phyloP scores from a whole-genome alignment of 2,329 filamentous ascomycete species.

The Trichoderma citrinoviride region DNA sequence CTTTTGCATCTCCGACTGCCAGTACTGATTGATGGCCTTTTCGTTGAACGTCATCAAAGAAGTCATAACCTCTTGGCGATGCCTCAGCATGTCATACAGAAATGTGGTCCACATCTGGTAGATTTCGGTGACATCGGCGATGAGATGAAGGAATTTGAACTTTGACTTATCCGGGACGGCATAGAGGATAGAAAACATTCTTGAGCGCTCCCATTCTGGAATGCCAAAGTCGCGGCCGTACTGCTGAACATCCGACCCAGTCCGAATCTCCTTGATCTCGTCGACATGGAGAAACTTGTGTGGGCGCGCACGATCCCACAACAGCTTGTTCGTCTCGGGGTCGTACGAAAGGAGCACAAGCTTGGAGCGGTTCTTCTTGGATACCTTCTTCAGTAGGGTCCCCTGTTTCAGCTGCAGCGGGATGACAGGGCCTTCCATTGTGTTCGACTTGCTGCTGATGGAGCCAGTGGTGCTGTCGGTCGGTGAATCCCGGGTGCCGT shows the following conservation, averaged over 20 bases:
- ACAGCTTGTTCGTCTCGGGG: slow-evolving; percentile 78
- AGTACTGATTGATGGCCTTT: slow-evolving; percentile 77
- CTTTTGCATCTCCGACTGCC: slow-evolving; percentile 78
- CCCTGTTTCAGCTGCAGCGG: slow-evolving; percentile 76
- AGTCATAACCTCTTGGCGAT: slow-evolving; percentile 86
- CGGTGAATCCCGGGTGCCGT: slow-evolving; percentile 46
- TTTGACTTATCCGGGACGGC: slow-evolving; percentile 74
- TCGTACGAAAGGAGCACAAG: slow-evolving; percentile 72
- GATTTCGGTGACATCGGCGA: slow-evolving; percentile 70
- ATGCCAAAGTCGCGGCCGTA: slow-evolving; percentile 82
- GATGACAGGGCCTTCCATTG: slow-evolving; percentile 66
- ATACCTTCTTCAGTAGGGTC: slow-evolving; percentile 75
- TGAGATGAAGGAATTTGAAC: slow-evolving; percentile 83
- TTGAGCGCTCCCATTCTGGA: slow-evolving; percentile 61
- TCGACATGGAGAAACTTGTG: slow-evolving; percentile 90
- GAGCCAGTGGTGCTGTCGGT: slow-evolving; percentile 49
- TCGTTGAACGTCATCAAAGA: slow-evolving; percentile 84
- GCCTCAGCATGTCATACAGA: slow-evolving; percentile 77
- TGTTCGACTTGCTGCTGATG: slow-evolving; percentile 42
- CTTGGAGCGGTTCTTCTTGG: slow-evolving; percentile 75
- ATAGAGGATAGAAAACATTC: slow-evolving; percentile 91
- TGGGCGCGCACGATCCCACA: slow-evolving; percentile 76
- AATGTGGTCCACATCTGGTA: slow-evolving; percentile 80
- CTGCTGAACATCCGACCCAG: slow-evolving; percentile 79
- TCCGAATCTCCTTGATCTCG: slow-evolving; percentile 87